A percentile compares a stretch with the other conserved stretches of the same genome.
These are phyloP conservation scores for Podaxis sp. DNA, from an alignment of 768 basidiomycete genomes.

Conservation along the genomic window DNA sequence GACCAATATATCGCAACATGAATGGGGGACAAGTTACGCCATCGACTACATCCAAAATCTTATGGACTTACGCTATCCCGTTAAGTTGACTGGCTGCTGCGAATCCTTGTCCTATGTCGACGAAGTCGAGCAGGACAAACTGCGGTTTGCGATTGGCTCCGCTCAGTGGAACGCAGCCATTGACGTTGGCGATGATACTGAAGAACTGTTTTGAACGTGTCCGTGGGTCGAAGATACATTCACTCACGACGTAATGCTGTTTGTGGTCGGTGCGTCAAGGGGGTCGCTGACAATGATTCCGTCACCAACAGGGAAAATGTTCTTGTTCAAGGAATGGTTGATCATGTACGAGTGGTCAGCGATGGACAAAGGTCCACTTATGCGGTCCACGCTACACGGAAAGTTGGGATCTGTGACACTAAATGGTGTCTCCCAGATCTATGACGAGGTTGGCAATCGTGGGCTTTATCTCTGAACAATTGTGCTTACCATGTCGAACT, in stretches of 20 bases:
- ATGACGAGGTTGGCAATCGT: neutral
- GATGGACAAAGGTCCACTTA: slow-evolving; percentile 43
- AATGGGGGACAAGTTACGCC: neutral
- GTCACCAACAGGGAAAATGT: slow-evolving; percentile 36
- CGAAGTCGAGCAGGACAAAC: slow-evolving; percentile 55
- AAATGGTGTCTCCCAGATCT: slow-evolving; percentile 64
- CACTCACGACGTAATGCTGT: slow-evolving; percentile 38
- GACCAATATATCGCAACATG: neutral
- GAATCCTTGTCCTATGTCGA: slow-evolving; percentile 46
- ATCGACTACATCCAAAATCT: slow-evolving; percentile 1
- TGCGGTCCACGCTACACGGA: slow-evolving; percentile 55
- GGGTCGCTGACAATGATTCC: slow-evolving; percentile 41
- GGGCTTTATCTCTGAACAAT: neutral
- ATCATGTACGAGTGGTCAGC: slow-evolving; percentile 58
- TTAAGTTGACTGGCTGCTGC: slow-evolving; percentile 45
- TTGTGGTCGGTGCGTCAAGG: slow-evolving; percentile 35
- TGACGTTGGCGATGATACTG: slow-evolving; percentile 41
- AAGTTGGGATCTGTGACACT: slow-evolving; percentile 47
- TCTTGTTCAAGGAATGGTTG: slow-evolving; percentile 55
- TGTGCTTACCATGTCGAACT: slow-evolving; percentile 51
- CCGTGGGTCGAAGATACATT: neutral
- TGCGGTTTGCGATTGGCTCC: slow-evolving; percentile 46
- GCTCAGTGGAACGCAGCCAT: slow-evolving; percentile 40
- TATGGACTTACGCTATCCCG: slow-evolving; percentile 35
- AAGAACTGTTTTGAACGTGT: neutral